Conservation (phyloP, 768 basidiomycete species). For the Suillus brevipes region DNA sequence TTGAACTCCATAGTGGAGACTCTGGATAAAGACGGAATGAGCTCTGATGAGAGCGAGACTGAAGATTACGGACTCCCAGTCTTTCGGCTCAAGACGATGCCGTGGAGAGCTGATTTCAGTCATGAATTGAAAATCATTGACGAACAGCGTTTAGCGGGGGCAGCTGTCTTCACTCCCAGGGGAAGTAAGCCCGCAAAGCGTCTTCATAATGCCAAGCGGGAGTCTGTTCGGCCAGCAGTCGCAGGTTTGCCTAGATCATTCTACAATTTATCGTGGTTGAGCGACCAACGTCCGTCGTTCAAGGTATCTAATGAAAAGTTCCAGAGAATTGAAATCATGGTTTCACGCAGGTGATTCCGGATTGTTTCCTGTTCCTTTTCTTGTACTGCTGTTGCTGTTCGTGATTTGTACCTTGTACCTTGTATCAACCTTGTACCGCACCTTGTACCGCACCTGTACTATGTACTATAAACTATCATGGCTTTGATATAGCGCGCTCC, state of each 20-base stretch:
- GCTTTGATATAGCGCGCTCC: no score
- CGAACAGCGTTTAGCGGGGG: neutral
- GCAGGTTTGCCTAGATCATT: neutral
- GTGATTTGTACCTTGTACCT: no score
- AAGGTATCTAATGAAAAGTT: neutral
- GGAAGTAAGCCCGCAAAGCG: neutral
- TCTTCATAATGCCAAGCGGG: neutral
- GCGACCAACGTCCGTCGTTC: neutral
- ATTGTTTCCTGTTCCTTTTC: no score
- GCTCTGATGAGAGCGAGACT: neutral
- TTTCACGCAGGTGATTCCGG: neutral
- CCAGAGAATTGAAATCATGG: neutral
- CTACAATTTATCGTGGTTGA: neutral
- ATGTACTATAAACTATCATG: no score
- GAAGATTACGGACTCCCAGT: neutral
- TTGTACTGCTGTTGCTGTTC: no score
- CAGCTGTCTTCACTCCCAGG: neutral
- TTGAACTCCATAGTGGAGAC: constrained; percentile 1
- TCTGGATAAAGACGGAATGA: constrained; percentile 5
- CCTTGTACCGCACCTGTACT: no score
- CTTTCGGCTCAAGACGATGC: neutral
- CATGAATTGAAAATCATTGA: neutral
- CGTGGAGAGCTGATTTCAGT: neutral
- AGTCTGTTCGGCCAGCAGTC: neutral
- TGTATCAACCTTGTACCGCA: no score